Conservation (phyloP, 2,329 filamentous ascomycete species). For the Grosmannia serpens region DNA sequence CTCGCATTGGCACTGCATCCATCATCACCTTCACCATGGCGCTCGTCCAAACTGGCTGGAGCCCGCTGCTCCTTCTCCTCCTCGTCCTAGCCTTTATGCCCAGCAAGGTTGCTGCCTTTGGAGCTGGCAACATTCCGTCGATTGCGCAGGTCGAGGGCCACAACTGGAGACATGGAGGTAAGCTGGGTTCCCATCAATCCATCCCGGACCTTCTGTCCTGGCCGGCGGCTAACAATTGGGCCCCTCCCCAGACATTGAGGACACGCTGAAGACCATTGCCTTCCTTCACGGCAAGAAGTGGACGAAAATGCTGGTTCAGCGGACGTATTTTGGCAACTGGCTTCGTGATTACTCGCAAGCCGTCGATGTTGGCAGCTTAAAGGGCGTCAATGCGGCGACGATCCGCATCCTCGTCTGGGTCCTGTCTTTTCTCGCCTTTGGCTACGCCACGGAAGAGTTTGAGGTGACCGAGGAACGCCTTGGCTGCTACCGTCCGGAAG, state of each 20-base stretch:
- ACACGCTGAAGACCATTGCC: constrained; percentile 65
- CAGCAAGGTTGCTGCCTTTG: constrained; percentile 48
- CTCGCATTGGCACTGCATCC: neutral
- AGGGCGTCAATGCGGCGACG: constrained; percentile 65
- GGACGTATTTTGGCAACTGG: constrained; percentile 82
- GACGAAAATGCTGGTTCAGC: constrained; percentile 66
- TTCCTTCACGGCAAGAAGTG: constrained; percentile 77
- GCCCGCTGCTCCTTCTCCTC: constrained; percentile 39
- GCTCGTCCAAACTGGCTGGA: constrained; percentile 33
- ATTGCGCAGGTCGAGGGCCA: constrained; percentile 53
- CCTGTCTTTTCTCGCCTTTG: constrained; percentile 69
- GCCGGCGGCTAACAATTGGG: neutral
- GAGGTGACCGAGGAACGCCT: constrained; percentile 72
- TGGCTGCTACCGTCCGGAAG: constrained; percentile 69
- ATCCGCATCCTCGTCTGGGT: constrained; percentile 72
- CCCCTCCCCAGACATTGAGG: constrained; percentile 53
- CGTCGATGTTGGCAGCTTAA: constrained; percentile 68
- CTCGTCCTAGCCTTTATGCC: constrained; percentile 45
- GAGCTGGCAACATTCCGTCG: constrained; percentile 61
- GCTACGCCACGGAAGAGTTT: constrained; percentile 77
- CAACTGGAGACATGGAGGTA: constrained; percentile 60
- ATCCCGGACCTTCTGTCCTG: neutral
- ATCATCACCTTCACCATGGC: constrained; percentile 26
- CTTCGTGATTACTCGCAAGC: constrained; percentile 77
- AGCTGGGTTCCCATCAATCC: constrained; percentile 2